phyloP scores from a whole-genome alignment of 768 basidiomycete genomes.

The Hericium erinaceus region DNA sequence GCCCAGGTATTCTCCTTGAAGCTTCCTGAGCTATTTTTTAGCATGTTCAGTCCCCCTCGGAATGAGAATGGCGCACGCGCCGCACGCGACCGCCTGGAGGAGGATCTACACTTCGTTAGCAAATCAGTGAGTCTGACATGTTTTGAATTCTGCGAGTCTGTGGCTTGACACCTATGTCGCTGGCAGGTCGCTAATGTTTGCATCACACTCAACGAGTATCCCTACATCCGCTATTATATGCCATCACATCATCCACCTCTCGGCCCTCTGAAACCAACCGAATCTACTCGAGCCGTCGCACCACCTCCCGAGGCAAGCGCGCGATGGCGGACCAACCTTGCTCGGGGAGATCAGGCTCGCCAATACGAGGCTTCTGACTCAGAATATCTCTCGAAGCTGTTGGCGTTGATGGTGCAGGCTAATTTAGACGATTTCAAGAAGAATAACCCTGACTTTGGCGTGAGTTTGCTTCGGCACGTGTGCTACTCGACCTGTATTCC shows the following conservation, averaged over 20 bases:
- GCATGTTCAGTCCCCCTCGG: conserved; percentile 79
- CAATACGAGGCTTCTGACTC: conserved; percentile 61
- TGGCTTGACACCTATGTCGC: not conserved
- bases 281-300: conserved; percentile 54
- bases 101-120: conserved; percentile 72
- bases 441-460: conserved; percentile 79
- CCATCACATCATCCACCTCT: conserved; percentile 77
- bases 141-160: not conserved
- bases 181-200: conserved; percentile 78
- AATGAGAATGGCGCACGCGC: conserved; percentile 55
- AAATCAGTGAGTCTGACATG: conserved; percentile 43
- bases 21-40: conserved; percentile 76
- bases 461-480: conserved; percentile 28
- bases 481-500: conserved; percentile 26
- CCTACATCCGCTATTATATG: conserved; percentile 87
- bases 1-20: conserved; percentile 77
- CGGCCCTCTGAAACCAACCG: conserved; percentile 68
- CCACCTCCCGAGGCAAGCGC: conserved; percentile 49
- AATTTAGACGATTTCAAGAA: conserved; percentile 84
- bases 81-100: conserved; percentile 71
- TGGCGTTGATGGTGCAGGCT: conserved; percentile 80
- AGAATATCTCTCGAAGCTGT: conserved; percentile 69
- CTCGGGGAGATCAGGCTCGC: conserved; percentile 60
- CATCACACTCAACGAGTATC: conserved; percentile 85
- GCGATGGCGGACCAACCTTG: conserved; percentile 78